Base-by-base conservation (phyloP, 2,329 filamentous ascomycete species). In the Sporothrix globosa region DNA sequence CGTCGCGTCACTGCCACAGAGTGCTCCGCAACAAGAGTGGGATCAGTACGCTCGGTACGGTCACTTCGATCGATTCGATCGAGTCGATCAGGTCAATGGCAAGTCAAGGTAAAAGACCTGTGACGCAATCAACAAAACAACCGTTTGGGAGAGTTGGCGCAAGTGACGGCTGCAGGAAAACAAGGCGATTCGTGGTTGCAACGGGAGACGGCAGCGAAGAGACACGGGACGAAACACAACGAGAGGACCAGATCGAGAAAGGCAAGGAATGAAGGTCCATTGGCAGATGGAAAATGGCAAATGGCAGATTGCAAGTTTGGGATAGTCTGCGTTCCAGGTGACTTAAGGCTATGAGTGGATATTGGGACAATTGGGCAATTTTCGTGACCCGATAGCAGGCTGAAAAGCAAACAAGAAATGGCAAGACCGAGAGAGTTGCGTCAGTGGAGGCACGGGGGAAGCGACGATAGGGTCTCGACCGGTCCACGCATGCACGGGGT, bases 381-480 rank as follows among this genome's bases (percentile, higher is more conserved):
- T 21, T 44, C 41, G 56, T 9, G 56, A 9, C 19, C 54, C 30
- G n/a, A 60, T 21, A n/a, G 34, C 56, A 60, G 56, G 34, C 34
- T 61, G n/a, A 46, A 27, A 19, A 24, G 3, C 19, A 30, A n/a
- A 17, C 41, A 27, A 27, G n/a, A 52, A 24, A 50, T 21, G 21
- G 46, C 9, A 48, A 54, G 41, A 39, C 50, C 41, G 53, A 68
- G 24, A 24, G 53, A 58, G 58, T 27, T 44, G 39, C 58, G 58
- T 63, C 58, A 46, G 58, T 63, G 58, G 39, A n/a, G 44, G 39
- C 58, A 63, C 58, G 58, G 58, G 56, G 58, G 58, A 46, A 46
- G 58, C 58, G 58, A 58, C 52, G 52, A 68, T 60, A 58, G 41
- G 53, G 58, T 27, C 58, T 63, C 39, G 58, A 46, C 58, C 58